These are phyloP conservation scores for Pyrenophora teres DNA, from an alignment of 2,329 filamentous ascomycete species.

Conservation along the genomic window DNA sequence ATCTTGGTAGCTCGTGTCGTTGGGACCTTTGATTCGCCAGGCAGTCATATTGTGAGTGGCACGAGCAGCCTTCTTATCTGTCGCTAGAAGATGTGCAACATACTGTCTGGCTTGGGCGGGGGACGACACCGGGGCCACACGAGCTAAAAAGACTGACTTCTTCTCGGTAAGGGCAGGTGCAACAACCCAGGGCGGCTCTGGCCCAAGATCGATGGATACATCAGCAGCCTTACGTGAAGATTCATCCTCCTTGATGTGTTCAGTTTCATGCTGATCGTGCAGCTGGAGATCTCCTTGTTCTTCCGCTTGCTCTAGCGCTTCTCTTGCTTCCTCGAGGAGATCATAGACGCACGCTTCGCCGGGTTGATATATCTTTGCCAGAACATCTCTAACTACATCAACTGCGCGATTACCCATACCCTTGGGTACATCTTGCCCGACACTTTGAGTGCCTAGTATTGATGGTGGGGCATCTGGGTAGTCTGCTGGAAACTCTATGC, in stretches of 20 bases:
- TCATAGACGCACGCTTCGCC: constrained; percentile 89
- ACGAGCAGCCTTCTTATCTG: constrained; percentile 80
- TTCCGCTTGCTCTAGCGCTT: constrained; percentile 56
- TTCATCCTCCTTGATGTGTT: constrained; percentile 10
- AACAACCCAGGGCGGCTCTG: constrained; percentile 69
- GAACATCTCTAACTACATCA: constrained; percentile 68
- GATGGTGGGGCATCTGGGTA: constrained; percentile 78
- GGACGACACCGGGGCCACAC: constrained; percentile 71
- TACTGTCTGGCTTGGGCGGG: constrained; percentile 72
- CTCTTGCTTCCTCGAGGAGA: constrained; percentile 70
- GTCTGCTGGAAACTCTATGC: constrained; percentile 68
- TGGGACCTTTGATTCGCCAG: constrained; percentile 75
- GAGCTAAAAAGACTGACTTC: constrained; percentile 86
- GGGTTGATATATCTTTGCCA: constrained; percentile 70
- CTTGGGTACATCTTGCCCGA: constrained; percentile 67
- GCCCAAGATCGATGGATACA: constrained; percentile 32
- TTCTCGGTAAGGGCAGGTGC: constrained; percentile 77
- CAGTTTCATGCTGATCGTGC: constrained; percentile 25
- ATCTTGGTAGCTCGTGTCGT: constrained; percentile 73
- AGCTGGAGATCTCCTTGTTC: constrained; percentile 33
- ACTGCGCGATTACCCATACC: constrained; percentile 75
- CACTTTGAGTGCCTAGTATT: constrained; percentile 78
- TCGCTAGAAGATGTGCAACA: constrained; percentile 75
- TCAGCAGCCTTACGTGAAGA: constrained; percentile 2
- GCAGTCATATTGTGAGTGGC: constrained; percentile 97